Conservation (phyloP, 2,329 filamentous ascomycete genomes). For the Ophiostoma novo-ulmi region DNA sequence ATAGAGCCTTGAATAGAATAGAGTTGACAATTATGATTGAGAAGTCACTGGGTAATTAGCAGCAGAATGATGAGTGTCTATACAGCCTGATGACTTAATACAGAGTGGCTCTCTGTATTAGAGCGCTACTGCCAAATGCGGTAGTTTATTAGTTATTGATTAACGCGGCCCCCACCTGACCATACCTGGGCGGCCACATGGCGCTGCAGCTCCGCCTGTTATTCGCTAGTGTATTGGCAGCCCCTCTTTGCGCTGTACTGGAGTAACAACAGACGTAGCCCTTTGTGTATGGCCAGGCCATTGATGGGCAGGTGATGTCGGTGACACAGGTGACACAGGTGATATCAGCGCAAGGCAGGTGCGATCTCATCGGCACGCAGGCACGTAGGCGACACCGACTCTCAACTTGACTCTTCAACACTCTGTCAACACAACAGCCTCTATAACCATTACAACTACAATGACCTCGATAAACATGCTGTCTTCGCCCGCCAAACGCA, state of each 20-base stretch:
- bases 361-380: too few relatives aligned
- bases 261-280: too few relatives aligned
- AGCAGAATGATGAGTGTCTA: too few relatives aligned
- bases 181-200: slow-evolving; percentile 1
- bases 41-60: too few relatives aligned
- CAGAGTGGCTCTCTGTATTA: too few relatives aligned
- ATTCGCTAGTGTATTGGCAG: background rate
- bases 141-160: background rate
- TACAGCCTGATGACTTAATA: too few relatives aligned
- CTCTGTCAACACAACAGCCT: too few relatives aligned
- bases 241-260: background rate
- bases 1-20: too few relatives aligned
- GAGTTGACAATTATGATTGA: too few relatives aligned
- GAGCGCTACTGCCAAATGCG: background rate
- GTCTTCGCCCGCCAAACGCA: slow-evolving; percentile 17
- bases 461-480: background rate
- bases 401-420: background rate
- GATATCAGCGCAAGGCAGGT: too few relatives aligned
- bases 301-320: background rate
- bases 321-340: too few relatives aligned
- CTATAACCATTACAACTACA: background rate
- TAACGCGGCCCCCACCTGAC: background rate
- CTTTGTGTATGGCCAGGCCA: background rate
- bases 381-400: too few relatives aligned
- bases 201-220: background rate